Evolutionary conservation across 2,329 filamentous ascomycete genomes (phyloP).

Genomic region (Geoglossum cookeanum): DNA sequence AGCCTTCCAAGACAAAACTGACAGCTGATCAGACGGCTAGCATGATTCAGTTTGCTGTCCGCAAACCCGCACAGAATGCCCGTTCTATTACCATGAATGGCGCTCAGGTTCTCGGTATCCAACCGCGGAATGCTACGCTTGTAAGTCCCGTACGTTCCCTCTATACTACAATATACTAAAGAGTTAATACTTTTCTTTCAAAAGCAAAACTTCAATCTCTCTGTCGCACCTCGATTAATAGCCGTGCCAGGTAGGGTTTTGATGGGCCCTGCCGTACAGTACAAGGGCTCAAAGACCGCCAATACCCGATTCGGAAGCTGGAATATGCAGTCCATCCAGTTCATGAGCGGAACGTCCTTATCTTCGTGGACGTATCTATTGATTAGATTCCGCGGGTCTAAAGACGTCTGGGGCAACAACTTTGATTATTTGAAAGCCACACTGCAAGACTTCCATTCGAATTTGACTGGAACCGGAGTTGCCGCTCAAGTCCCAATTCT

Average conservation of each 20-base stretch:
- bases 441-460: too few species aligned
- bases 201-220: conserved; percentile 40
- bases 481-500: too few species aligned
- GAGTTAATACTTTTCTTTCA: neutral
- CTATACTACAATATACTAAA: neutral
- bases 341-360: conserved; percentile 30
- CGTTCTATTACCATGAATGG: conserved; percentile 6
- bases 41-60: conserved; percentile 8
- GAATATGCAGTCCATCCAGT: conserved; percentile 35
- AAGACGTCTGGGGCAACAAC: too few species aligned
- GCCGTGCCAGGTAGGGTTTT: conserved; percentile 57
- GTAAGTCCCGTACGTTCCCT: conserved; percentile 6
- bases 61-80: conserved; percentile 9
- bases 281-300: conserved; percentile 60
- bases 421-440: too few species aligned
- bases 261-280: conserved; percentile 37
- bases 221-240: conserved; percentile 40
- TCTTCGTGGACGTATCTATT: too few species aligned
- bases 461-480: too few species aligned
- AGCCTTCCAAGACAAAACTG: conserved; percentile 7
- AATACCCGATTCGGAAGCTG: conserved; percentile 39
- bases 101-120: conserved; percentile 5
- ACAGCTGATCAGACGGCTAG: conserved; percentile 5
- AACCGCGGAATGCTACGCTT: conserved; percentile 4
- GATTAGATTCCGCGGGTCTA: too few species aligned